Conservation (phyloP, 192 early-diverging fungal species). For the Coemansia sp. region DNA sequence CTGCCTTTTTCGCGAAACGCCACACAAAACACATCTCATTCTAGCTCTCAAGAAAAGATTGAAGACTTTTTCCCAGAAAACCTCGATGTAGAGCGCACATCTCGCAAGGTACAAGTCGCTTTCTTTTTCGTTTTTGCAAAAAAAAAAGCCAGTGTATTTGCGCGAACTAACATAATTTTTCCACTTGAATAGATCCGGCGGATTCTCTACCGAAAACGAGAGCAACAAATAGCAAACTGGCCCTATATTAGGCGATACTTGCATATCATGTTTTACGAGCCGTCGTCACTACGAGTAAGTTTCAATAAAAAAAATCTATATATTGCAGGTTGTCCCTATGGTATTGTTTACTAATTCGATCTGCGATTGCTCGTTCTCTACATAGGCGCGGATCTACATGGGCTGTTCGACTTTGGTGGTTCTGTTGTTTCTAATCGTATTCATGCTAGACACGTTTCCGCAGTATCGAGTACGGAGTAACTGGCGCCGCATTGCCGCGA, state of each 20-base stretch:
- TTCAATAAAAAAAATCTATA: background rate
- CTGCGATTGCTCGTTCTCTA: too few relatives aligned
- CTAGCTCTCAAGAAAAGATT: constrained; percentile 9
- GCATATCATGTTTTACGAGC: constrained; percentile 50
- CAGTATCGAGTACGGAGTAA: constrained; percentile 41
- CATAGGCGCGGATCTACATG: constrained; percentile 46
- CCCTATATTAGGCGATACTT: constrained; percentile 24
- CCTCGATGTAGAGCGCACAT: constrained; percentile 24
- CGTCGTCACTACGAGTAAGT: constrained; percentile 44
- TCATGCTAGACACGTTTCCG: constrained; percentile 54
- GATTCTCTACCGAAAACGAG: constrained; percentile 38
- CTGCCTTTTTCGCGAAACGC: background rate
- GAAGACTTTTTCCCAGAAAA: constrained; percentile 44
- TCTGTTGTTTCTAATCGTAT: constrained; percentile 55
- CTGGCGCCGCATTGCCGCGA: constrained; percentile 36
- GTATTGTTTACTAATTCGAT: background rate
- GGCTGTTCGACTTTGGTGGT: constrained; percentile 41
- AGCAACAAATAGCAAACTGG: constrained; percentile 38
- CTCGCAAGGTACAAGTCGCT: constrained; percentile 20
- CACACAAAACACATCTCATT: constrained; percentile 5
- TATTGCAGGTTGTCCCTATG: background rate
- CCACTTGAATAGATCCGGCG: constrained; percentile 33
- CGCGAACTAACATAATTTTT: background rate
- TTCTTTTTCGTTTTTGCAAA: too few relatives aligned
- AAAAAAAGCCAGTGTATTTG: background rate